phyloP scores from a whole-genome alignment of 768 basidiomycete species.

The Auriculariales sp. region DNA sequence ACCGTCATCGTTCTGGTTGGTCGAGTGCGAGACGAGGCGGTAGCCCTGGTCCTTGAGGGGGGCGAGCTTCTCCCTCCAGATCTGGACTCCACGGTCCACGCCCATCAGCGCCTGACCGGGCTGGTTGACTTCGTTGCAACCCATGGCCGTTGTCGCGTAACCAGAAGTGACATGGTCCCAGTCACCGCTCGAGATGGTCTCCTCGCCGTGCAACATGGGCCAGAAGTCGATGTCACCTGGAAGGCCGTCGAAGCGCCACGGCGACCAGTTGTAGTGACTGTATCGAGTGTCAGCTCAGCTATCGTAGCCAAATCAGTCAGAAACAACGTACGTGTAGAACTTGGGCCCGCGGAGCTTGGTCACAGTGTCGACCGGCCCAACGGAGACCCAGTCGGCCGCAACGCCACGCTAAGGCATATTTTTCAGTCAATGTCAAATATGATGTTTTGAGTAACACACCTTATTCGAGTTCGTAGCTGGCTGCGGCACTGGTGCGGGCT shows the following conservation, averaged over 20 bases:
- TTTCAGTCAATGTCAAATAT: no score
- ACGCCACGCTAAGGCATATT: background rate
- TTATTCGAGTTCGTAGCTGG: no score
- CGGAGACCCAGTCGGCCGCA: background rate
- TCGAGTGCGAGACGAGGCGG: slow-evolving; percentile 47
- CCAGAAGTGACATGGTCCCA: background rate
- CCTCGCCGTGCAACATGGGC: background rate
- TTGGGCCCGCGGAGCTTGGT: background rate
- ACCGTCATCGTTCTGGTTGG: slow-evolving; percentile 45
- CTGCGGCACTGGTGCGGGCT: background rate
- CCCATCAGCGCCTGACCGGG: slow-evolving; percentile 43
- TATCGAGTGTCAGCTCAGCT: background rate
- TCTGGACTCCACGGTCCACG: slow-evolving; percentile 29
- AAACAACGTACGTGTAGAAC: background rate
- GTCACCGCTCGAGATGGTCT: background rate
- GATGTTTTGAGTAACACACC: no score
- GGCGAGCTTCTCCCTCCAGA: slow-evolving; percentile 50
- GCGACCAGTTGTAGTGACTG: background rate
- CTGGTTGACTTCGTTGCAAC: slow-evolving; percentile 35
- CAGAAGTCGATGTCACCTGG: background rate
- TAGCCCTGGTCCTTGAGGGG: slow-evolving; percentile 45
- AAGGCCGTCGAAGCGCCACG: background rate
- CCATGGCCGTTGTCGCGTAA: background rate
- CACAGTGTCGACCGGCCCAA: background rate
- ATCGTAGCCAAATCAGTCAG: background rate